phyloP scores from a whole-genome alignment of 345 rosid species.

The Carallia pectinifolia region DNA sequence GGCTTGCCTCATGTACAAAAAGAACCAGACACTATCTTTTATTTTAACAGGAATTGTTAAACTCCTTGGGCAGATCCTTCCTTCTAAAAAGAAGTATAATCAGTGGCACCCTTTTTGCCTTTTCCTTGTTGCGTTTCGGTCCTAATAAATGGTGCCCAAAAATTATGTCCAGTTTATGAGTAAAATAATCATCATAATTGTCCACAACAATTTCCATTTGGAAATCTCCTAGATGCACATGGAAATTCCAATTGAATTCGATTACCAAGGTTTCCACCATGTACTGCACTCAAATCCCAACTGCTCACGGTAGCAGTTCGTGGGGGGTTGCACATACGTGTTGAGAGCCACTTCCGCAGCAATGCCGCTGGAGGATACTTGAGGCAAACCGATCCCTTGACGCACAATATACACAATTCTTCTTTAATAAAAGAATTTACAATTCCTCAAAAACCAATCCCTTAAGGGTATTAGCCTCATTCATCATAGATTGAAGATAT shows the following conservation, averaged over 20 bases:
- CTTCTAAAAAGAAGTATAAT: no score
- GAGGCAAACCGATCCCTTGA: slow-evolving; percentile 22
- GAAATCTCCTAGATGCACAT: slow-evolving; percentile 8
- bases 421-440: no score
- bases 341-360: slow-evolving; percentile 22
- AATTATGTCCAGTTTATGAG: slow-evolving; percentile 5
- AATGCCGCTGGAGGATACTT: slow-evolving; percentile 21
- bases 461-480: no score
- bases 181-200: neutral
- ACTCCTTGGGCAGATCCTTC: no score
- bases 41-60: no score
- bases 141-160: slow-evolving; percentile 16
- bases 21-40: no score
- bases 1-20: no score
- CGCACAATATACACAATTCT: neutral
- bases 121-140: neutral
- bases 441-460: no score
- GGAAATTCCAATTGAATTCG: slow-evolving; percentile 17
- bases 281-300: slow-evolving; percentile 31
- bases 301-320: slow-evolving; percentile 10
- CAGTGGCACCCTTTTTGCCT: no score
- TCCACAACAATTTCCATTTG: slow-evolving; percentile 13
- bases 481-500: no score
- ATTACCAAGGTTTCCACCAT: slow-evolving; percentile 27
- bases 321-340: slow-evolving; percentile 10